These are phyloP conservation scores for Aspergillus leporis DNA, from an alignment of 495 filamentous ascomycete genomes.

Conservation along the genomic window DNA sequence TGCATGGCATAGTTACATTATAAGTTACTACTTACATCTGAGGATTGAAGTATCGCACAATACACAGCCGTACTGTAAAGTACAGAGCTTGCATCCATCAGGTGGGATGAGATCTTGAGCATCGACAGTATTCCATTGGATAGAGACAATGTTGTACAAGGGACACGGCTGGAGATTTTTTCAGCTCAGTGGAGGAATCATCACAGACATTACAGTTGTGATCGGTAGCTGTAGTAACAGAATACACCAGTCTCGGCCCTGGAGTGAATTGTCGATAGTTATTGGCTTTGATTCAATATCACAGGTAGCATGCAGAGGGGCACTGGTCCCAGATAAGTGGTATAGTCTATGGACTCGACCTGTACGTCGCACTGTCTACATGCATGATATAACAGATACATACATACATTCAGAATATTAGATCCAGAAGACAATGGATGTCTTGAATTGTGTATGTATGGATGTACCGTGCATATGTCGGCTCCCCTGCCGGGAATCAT, in stretches of 20 bases:
- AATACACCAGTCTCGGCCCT: background rate
- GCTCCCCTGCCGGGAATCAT: slow-evolving; percentile 5
- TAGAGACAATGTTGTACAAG: background rate
- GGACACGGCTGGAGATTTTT: background rate
- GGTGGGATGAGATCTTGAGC: background rate
- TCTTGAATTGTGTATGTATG: background rate
- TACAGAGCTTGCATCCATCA: background rate
- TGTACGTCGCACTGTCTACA: background rate
- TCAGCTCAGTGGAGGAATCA: background rate
- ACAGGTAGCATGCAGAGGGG: background rate
- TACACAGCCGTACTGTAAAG: background rate
- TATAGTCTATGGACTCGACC: slow-evolving; percentile 3
- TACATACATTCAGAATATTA: slow-evolving; percentile 7
- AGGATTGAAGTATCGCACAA: background rate
- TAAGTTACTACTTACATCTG: background rate
- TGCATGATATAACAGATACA: background rate
- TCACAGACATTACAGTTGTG: background rate
- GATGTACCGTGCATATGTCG: slow-evolving; percentile 3
- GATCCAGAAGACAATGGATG: background rate
- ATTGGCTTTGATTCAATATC: background rate
- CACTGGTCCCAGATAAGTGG: background rate
- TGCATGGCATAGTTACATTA: background rate
- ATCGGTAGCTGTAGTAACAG: background rate
- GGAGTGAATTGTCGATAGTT: background rate
- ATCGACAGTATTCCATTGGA: background rate